These are phyloP conservation scores for Tricholoma flavovirens DNA, from an alignment of 768 basidiomycete species.

Conservation along the genomic window DNA sequence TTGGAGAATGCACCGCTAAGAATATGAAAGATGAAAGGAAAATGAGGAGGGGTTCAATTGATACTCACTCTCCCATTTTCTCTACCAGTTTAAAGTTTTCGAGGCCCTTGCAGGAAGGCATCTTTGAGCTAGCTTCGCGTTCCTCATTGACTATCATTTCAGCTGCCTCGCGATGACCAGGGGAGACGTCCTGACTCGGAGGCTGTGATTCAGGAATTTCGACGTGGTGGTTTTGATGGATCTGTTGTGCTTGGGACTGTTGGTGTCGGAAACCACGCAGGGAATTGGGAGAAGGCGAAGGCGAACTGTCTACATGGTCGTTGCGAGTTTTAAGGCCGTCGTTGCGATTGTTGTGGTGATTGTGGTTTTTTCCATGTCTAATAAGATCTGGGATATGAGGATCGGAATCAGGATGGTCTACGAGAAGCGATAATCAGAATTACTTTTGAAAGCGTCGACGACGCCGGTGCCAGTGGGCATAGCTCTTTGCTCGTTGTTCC, in stretches of 20 bases:
- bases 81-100: slow-evolving; percentile 71
- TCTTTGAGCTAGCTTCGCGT: slow-evolving; percentile 61
- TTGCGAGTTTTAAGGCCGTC: slow-evolving; percentile 10
- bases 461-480: slow-evolving; percentile 61
- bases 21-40: slow-evolving; percentile 15
- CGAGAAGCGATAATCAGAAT: slow-evolving; percentile 14
- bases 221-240: slow-evolving; percentile 1
- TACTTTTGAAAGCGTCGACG: slow-evolving; percentile 88
- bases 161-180: slow-evolving; percentile 38
- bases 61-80: slow-evolving; percentile 91
- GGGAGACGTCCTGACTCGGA: slow-evolving; percentile 19
- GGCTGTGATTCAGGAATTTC: slow-evolving; percentile 10
- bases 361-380: slow-evolving; percentile 72
- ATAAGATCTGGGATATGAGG: slow-evolving; percentile 55
- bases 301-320: slow-evolving; percentile 9
- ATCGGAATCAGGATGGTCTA: slow-evolving; percentile 7
- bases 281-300: slow-evolving; percentile 9
- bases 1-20: slow-evolving; percentile 94
- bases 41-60: slow-evolving; percentile 4
- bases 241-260: slow-evolving; percentile 20
- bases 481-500: background rate
- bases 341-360: slow-evolving; percentile 32
- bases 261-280: slow-evolving; percentile 31
- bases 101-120: slow-evolving; percentile 84
- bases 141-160: slow-evolving; percentile 75